Percentiles rank a stretch among this genome's conserved stretches.
phyloP scores from a whole-genome alignment of 208 protist species.

The Leptomonas seymouri region DNA sequence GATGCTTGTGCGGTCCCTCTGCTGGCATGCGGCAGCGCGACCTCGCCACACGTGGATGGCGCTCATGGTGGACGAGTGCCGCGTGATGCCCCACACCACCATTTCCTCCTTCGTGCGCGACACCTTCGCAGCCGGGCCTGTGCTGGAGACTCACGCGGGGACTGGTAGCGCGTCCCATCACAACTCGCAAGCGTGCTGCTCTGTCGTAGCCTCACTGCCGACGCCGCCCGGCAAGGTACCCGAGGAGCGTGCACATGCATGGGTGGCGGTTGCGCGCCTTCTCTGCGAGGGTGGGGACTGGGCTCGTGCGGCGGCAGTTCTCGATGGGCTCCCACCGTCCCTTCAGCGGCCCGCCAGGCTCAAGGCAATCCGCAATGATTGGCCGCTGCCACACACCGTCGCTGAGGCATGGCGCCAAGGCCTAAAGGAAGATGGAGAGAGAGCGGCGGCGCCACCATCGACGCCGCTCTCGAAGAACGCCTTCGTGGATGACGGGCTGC shows the following conservation, averaged over 20 bases:
- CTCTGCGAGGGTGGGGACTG: slow-evolving; percentile 32
- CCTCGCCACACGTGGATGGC: slow-evolving; percentile 32
- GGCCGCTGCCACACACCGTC: slow-evolving; percentile 27
- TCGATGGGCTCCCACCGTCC: slow-evolving; percentile 26
- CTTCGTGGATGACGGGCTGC: too few relatives aligned
- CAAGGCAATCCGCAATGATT: slow-evolving; percentile 28
- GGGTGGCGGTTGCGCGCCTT: slow-evolving; percentile 35
- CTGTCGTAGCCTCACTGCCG: not conserved
- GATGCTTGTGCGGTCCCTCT: slow-evolving; percentile 16
- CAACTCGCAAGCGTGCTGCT: not conserved
- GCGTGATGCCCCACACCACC: slow-evolving; percentile 8
- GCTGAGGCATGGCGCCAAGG: slow-evolving; percentile 6
- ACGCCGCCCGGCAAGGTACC: not conserved
- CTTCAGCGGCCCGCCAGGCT: slow-evolving; percentile 7
- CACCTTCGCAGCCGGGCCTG: slow-evolving; percentile 9
- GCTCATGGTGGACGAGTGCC: slow-evolving; percentile 36
- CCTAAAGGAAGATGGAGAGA: not conserved
- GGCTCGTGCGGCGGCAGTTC: slow-evolving; percentile 25
- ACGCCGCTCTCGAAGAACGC: not conserved
- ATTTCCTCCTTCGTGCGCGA: slow-evolving; percentile 18
- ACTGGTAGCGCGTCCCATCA: not conserved
- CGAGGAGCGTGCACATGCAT: slow-evolving; percentile 24
- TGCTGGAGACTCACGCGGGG: not conserved
- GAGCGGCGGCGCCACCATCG: not conserved
- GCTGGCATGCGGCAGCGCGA: slow-evolving; percentile 8